These are phyloP conservation scores for Pharus latifolius DNA, from an alignment of 176 grass and related monocot genomes.

Conservation along the genomic window DNA sequence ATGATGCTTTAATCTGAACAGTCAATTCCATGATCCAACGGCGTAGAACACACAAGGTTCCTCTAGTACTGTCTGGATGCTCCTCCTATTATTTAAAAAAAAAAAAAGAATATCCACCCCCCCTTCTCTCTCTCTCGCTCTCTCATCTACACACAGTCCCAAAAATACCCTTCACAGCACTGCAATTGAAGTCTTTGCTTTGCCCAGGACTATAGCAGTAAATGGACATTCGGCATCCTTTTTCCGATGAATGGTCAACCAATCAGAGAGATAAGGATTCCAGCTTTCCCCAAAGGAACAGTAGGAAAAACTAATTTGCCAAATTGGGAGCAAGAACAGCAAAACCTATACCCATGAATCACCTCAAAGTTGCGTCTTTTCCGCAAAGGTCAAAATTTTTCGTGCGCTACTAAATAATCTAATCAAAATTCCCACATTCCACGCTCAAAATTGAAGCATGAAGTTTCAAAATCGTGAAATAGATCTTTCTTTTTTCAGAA, in stretches of 20 bases:
- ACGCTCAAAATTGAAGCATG: not conserved
- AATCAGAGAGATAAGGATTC: constrained; percentile 23
- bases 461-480: not conserved
- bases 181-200: not conserved
- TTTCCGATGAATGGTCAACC: not conserved
- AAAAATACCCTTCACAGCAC: not conserved
- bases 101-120: not conserved
- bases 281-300: not conserved
- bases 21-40: too few relatives aligned
- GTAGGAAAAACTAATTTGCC: not conserved
- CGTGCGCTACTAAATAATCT: too few relatives aligned
- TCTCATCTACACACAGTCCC: not conserved
- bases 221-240: not conserved
- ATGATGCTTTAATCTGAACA: too few relatives aligned
- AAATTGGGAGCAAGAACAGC: not conserved
- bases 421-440: not conserved
- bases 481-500: not conserved
- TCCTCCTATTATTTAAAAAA: too few relatives aligned
- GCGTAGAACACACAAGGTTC: too few relatives aligned
- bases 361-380: too few relatives aligned
- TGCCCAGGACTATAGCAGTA: constrained; percentile 4
- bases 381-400: too few relatives aligned
- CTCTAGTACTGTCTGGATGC: too few relatives aligned
- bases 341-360: not conserved
- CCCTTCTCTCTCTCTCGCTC: not conserved